Base-by-base conservation (phyloP, 371 early-diverging fungal species). In the Enterocytospora artemiae region DNA sequence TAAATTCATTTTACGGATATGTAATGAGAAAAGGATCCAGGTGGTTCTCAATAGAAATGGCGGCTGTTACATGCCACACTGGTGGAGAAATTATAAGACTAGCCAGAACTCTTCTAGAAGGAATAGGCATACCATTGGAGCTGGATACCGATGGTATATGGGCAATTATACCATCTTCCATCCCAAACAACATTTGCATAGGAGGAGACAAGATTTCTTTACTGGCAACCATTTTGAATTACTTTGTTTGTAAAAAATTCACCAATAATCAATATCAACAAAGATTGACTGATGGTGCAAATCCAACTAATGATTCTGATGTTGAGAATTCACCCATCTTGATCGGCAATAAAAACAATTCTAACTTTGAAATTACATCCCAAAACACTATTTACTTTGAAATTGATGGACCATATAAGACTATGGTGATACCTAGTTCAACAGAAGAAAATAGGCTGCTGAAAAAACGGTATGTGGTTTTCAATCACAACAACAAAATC, bases 21-120 rank as follows among this genome's bases (percentile, higher is more conserved):
- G 95, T 95, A 31, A 96, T 95, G 96, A 84, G 93, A 66, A 94
- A 91, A 77, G 95, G 93, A 36, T 88, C 93, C 0, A 86, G 99
- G 55, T 98, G 99, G 99, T 91, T 90, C 76, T 93, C 93, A 0
- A 85, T 96, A 83, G 96, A 96, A 77, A 98, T 96, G 97, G 96
- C 93, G 0, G 96, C 96, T 39, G 70, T 76, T n/a, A 95, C 95
- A 41, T 96, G 96, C 79, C 73, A 90, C 68, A 91, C 92, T 0
- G 97, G 96, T 14, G 88, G 93, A 0, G 83, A 83, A 25, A 94
- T 98, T 71, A 96, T 96, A 69, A 93, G 91, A 75, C 84, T 89
- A 82, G 96, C 96, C 5, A 84, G 91, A 30, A 78, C 85, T 48
- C 80, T 91, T 4, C 87, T 96, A 0, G 96, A 96, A 66, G 84